Base-by-base conservation (phyloP, 1,284 basidiomycete genomes). In the Papiliotrema flavescens region DNA sequence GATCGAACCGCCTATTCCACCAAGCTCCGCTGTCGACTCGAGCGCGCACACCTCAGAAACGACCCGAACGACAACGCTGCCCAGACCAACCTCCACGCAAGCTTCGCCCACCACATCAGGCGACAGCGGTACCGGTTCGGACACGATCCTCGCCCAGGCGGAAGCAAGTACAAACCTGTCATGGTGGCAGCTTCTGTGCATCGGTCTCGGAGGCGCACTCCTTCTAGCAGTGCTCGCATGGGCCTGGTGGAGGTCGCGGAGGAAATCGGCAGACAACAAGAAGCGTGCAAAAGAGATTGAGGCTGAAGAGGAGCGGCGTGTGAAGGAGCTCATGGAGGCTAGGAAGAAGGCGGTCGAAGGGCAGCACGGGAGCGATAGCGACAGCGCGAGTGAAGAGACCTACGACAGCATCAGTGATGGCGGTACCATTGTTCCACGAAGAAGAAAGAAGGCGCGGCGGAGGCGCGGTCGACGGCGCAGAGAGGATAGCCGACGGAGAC, bases 141-240 rank as follows among this genome's bases (percentile, higher is more conserved):
- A 13, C 6, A 15, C n/a, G 3, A 39, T 65, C 13, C 46, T 66
- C 5, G 53, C 48, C 23, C 34, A 49, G 44, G 63, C 62, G 23
- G 60, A 55, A 1, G 63, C 63, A 8, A 51, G 57, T 1, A 60
- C 63, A 7, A 49, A 63, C 19, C 40, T 68, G 20, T 59, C 64
- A 35, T 71, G 69, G 69, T 71, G 69, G 69, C 67, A 71, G 47
- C 55, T 71, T 3, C 54, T 71, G 13, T 67, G 66, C 13, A 48
- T 71, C 9, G 57, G 56, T 26, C 34, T 62, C 8, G 64, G 61
- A 0, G 60, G 59, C 3, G 44, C 59, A 0, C 24, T 67, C n/a
- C 55, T 54, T 2, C 24, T 68, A 5, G 32, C 23, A 0, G 57
- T 66, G 0, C 54, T 55, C 1, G 13, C 51, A 2, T 67, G 67